Evolutionary conservation across 768 basidiomycete genomes (phyloP).

Genomic region (Fomitopsis pulvina): DNA sequence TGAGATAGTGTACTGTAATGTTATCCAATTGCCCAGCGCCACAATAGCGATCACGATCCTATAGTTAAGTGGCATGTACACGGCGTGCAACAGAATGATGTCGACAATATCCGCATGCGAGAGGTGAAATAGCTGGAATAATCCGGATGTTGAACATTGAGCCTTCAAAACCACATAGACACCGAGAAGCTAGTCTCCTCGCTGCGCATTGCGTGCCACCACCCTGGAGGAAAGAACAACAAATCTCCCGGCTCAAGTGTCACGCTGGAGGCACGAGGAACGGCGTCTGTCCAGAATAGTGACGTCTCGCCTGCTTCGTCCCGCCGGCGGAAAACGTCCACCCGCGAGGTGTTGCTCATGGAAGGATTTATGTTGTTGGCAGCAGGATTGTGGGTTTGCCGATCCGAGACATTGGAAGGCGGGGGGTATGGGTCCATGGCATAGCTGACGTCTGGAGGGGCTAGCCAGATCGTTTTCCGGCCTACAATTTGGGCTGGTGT

Average conservation of each 20-base stretch:
- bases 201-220: conserved; percentile 92
- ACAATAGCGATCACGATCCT: too few relatives aligned
- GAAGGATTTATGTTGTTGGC: conserved; percentile 35
- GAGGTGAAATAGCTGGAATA: too few relatives aligned
- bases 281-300: conserved; percentile 50
- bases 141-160: too few relatives aligned
- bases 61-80: too few relatives aligned
- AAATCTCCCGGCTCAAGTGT: conserved; percentile 79
- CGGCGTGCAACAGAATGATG: too few relatives aligned
- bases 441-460: conserved; percentile 52
- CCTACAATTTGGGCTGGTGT: conserved; percentile 80
- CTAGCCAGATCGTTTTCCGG: conserved; percentile 86
- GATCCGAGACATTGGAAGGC: not conserved
- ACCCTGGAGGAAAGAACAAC: conserved; percentile 84
- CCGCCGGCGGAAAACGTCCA: conserved; percentile 64
- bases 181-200: conserved; percentile 80
- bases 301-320: conserved; percentile 28
- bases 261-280: conserved; percentile 50
- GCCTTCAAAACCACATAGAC: conserved; percentile 91
- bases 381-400: conserved; percentile 29
- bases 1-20: too few relatives aligned
- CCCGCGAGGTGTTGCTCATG: conserved; percentile 75
- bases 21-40: too few relatives aligned
- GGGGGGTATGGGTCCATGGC: conserved; percentile 54
- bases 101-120: too few relatives aligned